Evolutionary conservation across 2,329 filamentous ascomycete genomes (phyloP).

Genomic region (Ambrosiella cleistominuta): DNA sequence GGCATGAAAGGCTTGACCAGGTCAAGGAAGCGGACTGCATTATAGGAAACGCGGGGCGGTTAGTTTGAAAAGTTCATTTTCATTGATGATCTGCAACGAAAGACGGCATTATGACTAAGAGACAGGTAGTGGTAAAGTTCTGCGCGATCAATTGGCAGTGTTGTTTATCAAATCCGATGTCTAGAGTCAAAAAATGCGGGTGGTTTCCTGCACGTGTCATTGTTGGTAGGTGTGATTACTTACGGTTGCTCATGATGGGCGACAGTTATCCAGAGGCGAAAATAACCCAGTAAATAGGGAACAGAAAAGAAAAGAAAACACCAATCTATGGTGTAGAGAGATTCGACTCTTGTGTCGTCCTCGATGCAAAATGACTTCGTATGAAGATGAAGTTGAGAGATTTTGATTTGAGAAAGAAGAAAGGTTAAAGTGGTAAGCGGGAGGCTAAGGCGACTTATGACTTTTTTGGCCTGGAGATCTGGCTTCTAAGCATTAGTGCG

Average conservation of each 20-base stretch:
- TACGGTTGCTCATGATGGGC: constrained; percentile 38
- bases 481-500: constrained; percentile 21
- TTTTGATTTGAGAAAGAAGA: constrained; percentile 9
- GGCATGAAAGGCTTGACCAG: constrained; percentile 99
- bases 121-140: too few relatives aligned
- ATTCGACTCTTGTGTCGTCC: constrained; percentile 13
- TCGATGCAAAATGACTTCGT: constrained; percentile 4
- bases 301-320: constrained; percentile 18
- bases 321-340: constrained; percentile 10
- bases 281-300: constrained; percentile 17
- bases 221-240: constrained; percentile 19
- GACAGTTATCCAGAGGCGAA: constrained; percentile 15
- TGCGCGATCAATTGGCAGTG: too few relatives aligned
- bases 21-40: constrained; percentile 90
- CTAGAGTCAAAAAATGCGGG: neutral
- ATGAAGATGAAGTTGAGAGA: constrained; percentile 3
- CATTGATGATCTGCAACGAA: too few relatives aligned
- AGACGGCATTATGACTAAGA: too few relatives aligned
- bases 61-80: neutral
- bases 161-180: too few relatives aligned
- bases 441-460: constrained; percentile 21
- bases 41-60: constrained; percentile 3
- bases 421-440: neutral
- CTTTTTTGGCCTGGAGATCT: constrained; percentile 23
- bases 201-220: neutral